Evolutionary conservation across 768 basidiomycete genomes (phyloP).

Genomic region (Boletus reticuloceps): DNA sequence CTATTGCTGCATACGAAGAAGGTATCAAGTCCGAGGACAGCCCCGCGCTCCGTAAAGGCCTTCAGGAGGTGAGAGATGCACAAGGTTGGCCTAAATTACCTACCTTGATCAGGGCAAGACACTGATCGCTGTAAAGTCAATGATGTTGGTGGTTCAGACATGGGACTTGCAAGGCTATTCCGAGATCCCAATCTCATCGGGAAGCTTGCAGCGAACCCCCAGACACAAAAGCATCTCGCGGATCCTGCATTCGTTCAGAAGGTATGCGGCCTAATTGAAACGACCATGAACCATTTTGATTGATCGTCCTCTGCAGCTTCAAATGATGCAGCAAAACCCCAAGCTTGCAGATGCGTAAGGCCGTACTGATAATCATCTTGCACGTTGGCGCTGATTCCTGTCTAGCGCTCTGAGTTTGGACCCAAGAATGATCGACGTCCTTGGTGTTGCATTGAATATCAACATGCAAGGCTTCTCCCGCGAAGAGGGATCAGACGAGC

Average conservation of each 20-base stretch:
- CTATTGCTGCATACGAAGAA: slow-evolving; percentile 77
- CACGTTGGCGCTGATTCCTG: slow-evolving; percentile 3
- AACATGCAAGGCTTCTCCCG: slow-evolving; percentile 86
- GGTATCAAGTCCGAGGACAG: slow-evolving; percentile 83
- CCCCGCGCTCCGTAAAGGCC: slow-evolving; percentile 78
- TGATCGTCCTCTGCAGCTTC: slow-evolving; percentile 40
- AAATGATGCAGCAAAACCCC: slow-evolving; percentile 68
- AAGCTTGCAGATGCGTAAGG: slow-evolving; percentile 56
- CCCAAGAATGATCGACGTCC: slow-evolving; percentile 90
- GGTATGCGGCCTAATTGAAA: slow-evolving; percentile 28
- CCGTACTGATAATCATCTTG: not conserved
- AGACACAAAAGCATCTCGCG: slow-evolving; percentile 77
- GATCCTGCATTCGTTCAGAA: slow-evolving; percentile 82
- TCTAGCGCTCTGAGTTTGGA: slow-evolving; percentile 59
- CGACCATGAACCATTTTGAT: not conserved
- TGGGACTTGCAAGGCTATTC: slow-evolving; percentile 76
- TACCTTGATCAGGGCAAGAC: not conserved
- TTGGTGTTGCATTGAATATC: slow-evolving; percentile 91
- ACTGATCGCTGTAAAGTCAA: slow-evolving; percentile 26
- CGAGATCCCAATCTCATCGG: slow-evolving; percentile 77
- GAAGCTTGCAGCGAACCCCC: slow-evolving; percentile 85
- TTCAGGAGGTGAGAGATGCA: slow-evolving; percentile 85
- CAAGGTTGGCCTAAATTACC: slow-evolving; percentile 49
- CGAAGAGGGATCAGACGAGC: slow-evolving; percentile 79
- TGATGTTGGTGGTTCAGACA: slow-evolving; percentile 41